phyloP scores from a whole-genome alignment of 441 rosid species.

The Melastoma candidum region DNA sequence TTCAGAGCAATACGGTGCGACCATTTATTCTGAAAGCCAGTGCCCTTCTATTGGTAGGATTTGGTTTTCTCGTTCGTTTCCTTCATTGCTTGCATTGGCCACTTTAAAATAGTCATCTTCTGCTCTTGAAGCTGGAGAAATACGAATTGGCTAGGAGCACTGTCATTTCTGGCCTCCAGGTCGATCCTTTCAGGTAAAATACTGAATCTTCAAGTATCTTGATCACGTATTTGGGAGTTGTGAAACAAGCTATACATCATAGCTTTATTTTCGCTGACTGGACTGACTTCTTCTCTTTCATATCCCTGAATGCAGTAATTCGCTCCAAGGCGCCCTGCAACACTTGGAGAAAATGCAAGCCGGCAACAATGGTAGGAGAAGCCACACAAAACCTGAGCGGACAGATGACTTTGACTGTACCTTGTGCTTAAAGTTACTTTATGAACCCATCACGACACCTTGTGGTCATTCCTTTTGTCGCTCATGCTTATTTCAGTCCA shows the following conservation, averaged over 20 bases:
- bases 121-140: constrained; percentile 61
- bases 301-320: constrained; percentile 51
- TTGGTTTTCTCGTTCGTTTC: background rate
- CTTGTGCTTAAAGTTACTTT: constrained; percentile 79
- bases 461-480: constrained; percentile 98
- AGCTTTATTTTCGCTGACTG: constrained; percentile 11
- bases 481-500: constrained; percentile 77
- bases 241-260: constrained; percentile 5
- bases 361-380: constrained; percentile 25
- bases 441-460: constrained; percentile 84
- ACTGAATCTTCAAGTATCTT: constrained; percentile 2
- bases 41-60: constrained; percentile 69
- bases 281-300: constrained; percentile 14
- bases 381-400: constrained; percentile 47
- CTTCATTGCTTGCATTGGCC: constrained; percentile 1
- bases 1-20: constrained; percentile 42
- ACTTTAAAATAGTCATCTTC: background rate
- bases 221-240: constrained; percentile 4
- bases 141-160: constrained; percentile 69
- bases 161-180: constrained; percentile 79
- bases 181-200: constrained; percentile 79
- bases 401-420: constrained; percentile 92
- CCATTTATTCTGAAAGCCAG: constrained; percentile 54
- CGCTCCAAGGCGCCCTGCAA: constrained; percentile 64
- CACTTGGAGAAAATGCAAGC: constrained; percentile 41